These are phyloP conservation scores for Haplographium delicatum DNA, from an alignment of 495 filamentous ascomycete genomes.

Conservation along the genomic window DNA sequence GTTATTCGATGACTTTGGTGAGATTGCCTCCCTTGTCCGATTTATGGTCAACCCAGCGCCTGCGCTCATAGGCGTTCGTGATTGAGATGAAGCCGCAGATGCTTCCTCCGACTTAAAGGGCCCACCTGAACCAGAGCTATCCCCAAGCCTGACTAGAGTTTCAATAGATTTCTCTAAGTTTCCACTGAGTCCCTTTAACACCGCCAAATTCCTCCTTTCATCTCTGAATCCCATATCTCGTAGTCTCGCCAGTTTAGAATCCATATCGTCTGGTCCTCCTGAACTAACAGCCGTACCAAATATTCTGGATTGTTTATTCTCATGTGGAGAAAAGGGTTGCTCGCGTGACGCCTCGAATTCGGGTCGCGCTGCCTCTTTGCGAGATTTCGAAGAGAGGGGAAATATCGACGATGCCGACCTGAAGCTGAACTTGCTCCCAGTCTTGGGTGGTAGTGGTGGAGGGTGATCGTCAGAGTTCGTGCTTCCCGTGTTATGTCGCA, in stretches of 20 bases:
- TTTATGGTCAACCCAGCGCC: constrained; percentile 25
- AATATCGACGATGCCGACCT: constrained; percentile 70
- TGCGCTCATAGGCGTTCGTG: constrained; percentile 36
- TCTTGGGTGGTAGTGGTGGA: constrained; percentile 82
- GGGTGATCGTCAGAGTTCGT: constrained; percentile 54
- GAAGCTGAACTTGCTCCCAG: constrained; percentile 70
- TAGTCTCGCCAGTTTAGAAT: constrained; percentile 68
- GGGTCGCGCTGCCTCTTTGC: constrained; percentile 32
- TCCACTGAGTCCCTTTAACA: constrained; percentile 74
- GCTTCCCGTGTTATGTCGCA: constrained; percentile 36
- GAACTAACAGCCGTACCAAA: constrained; percentile 19
- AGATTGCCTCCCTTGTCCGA: constrained; percentile 27
- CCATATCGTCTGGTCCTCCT: constrained; percentile 40
- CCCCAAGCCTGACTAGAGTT: constrained; percentile 73
- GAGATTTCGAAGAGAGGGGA: constrained; percentile 38
- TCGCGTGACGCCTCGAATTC: constrained; percentile 16
- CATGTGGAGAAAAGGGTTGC: constrained; percentile 27
- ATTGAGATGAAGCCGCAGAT: constrained; percentile 33
- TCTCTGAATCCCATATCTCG: constrained; percentile 92
- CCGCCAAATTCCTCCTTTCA: constrained; percentile 69
- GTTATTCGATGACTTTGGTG: constrained; percentile 50
- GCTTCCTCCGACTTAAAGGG: constrained; percentile 26
- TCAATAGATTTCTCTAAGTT: constrained; percentile 83
- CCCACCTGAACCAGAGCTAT: constrained; percentile 43
- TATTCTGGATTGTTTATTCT: constrained; percentile 29